phyloP scores from a whole-genome alignment of 768 basidiomycete species.

The Leccinum uliginosum region DNA sequence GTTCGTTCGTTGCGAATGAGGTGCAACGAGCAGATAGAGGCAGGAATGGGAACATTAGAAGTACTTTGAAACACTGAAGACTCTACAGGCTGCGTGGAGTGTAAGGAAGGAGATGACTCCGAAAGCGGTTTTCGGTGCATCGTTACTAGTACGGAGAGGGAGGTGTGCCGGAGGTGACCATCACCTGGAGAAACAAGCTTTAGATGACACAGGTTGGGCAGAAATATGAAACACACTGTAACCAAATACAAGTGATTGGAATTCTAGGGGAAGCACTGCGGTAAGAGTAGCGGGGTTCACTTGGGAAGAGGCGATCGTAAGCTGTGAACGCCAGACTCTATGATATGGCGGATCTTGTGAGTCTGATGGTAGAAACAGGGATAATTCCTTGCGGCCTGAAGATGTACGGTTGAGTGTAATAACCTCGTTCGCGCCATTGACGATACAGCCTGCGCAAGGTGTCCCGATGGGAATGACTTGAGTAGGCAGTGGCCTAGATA shows the following conservation, averaged over 20 bases:
- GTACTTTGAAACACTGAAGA: conserved; percentile 27
- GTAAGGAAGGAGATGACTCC: conserved; percentile 1
- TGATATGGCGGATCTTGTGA: conserved; percentile 6
- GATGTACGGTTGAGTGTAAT: conserved; percentile 20
- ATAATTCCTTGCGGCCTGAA: conserved; percentile 17
- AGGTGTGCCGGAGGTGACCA: conserved; percentile 45
- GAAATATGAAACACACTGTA: conserved; percentile 42
- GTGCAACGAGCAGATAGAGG: conserved; percentile 43
- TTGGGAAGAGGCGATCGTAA: not conserved
- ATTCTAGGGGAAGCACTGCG: conserved; percentile 50
- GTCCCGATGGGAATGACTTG: conserved; percentile 11
- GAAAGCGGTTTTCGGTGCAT: not conserved
- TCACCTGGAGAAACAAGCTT: conserved; percentile 38
- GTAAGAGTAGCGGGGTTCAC: conserved; percentile 26
- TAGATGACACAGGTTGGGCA: not conserved
- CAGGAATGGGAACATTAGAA: conserved; percentile 49
- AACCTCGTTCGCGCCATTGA: conserved; percentile 13
- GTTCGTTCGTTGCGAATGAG: conserved; percentile 54
- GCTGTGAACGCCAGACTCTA: conserved; percentile 22
- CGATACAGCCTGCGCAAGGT: not conserved
- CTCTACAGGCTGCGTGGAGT: conserved; percentile 2
- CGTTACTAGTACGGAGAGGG: conserved; percentile 36
- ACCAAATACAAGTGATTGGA: conserved; percentile 58
- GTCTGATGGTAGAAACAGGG: conserved; percentile 5
- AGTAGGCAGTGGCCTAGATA: conserved; percentile 9